These are phyloP conservation scores for Ceratocystiopsis minuta DNA, from an alignment of 2,329 filamentous ascomycete species.

Conservation along the genomic window DNA sequence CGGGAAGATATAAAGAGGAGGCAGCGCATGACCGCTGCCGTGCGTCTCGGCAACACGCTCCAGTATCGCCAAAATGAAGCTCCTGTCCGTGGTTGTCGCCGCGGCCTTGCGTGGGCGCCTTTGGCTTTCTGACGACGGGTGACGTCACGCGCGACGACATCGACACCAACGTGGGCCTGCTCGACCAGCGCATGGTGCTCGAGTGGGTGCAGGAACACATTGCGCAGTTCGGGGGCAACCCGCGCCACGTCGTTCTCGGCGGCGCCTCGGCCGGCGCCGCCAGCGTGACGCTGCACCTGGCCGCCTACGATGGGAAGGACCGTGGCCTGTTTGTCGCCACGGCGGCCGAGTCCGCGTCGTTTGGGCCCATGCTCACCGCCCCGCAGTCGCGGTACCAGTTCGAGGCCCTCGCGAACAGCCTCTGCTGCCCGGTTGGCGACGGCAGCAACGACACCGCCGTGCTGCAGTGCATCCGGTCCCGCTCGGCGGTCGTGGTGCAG, in stretches of 20 bases:
- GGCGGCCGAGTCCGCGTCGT: constrained; percentile 30
- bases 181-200: constrained; percentile 42
- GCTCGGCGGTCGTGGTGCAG: constrained; percentile 20
- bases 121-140: constrained; percentile 47
- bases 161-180: constrained; percentile 27
- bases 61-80: too few relatives aligned
- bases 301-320: constrained; percentile 26
- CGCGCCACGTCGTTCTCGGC: constrained; percentile 4
- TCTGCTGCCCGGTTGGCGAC: constrained; percentile 16
- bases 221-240: constrained; percentile 10
- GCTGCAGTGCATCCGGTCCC: constrained; percentile 24
- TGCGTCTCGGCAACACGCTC: too few relatives aligned
- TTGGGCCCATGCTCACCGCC: constrained; percentile 26
- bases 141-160: not conserved
- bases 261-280: constrained; percentile 8
- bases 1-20: too few relatives aligned
- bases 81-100: too few relatives aligned
- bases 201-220: constrained; percentile 46
- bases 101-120: constrained; percentile 26
- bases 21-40: too few relatives aligned
- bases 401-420: constrained; percentile 9
- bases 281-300: constrained; percentile 7
- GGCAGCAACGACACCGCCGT: constrained; percentile 1
- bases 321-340: constrained; percentile 27
- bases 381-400: constrained; percentile 17